Evolutionary conservation across 768 basidiomycete species (phyloP).

Genomic region (Suillus bovinus): DNA sequence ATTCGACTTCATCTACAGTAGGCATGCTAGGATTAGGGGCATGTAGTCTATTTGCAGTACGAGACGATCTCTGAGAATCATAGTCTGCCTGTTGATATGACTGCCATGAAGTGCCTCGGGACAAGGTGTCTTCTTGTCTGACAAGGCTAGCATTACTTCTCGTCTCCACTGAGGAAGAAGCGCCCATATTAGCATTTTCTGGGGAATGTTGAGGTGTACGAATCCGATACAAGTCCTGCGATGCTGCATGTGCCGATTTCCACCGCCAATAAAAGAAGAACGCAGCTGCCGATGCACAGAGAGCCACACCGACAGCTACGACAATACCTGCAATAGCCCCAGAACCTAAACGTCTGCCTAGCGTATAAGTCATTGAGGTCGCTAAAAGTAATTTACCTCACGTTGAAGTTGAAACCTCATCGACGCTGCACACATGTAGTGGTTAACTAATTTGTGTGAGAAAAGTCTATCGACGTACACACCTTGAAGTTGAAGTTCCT

Average conservation of each 20-base stretch:
- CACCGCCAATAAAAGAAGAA: conserved; percentile 31
- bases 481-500: conserved; percentile 11
- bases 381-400: conserved; percentile 8
- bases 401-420: conserved; percentile 14
- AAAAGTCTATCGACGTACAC: background rate
- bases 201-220: conserved; percentile 12
- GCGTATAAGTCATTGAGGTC: conserved; percentile 3
- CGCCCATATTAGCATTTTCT: conserved; percentile 8
- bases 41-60: background rate
- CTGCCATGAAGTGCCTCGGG: conserved; percentile 8
- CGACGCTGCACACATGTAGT: background rate
- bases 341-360: conserved; percentile 17
- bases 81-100: conserved; percentile 13
- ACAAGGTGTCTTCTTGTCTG: conserved; percentile 11
- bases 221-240: conserved; percentile 16
- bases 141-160: conserved; percentile 15
- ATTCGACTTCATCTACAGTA: conserved; percentile 8
- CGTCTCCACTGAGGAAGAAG: conserved; percentile 24
- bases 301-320: conserved; percentile 16
- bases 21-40: conserved; percentile 7
- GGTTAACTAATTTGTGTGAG: background rate
- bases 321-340: conserved; percentile 27
- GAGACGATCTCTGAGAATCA: background rate
- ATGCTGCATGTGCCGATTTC: conserved; percentile 23
- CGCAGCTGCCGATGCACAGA: conserved; percentile 16